A percentile compares a stretch with the other conserved stretches of the same genome.
These are phyloP conservation scores for Geranium brycei DNA, from an alignment of 345 rosid genomes.

Conservation along the genomic window DNA sequence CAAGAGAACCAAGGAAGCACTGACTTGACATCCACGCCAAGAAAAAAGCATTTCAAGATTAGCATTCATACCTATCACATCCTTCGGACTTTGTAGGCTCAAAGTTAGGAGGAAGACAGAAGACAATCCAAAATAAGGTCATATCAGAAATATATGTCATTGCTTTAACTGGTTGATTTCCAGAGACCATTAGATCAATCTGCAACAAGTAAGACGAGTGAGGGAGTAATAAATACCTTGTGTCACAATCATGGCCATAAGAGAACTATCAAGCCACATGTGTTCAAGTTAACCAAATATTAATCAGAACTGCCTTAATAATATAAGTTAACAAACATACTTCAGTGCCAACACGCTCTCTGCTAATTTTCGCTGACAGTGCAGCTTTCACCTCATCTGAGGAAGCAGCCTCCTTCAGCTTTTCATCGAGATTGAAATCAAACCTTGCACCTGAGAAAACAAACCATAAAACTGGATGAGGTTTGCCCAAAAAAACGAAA, in stretches of 20 bases:
- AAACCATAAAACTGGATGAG: neutral
- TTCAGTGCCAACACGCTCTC: slow-evolving; percentile 87
- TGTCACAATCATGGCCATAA: neutral
- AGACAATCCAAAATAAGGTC: slow-evolving; percentile 58
- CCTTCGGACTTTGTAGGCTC: slow-evolving; percentile 49
- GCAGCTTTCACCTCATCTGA: slow-evolving; percentile 65
- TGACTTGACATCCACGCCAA: too few relatives aligned
- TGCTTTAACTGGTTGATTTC: slow-evolving; percentile 75
- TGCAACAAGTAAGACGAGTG: slow-evolving; percentile 24
- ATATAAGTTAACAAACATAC: slow-evolving; percentile 27
- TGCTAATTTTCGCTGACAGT: slow-evolving; percentile 76
- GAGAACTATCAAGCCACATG: neutral
- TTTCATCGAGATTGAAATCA: slow-evolving; percentile 55
- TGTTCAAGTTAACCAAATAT: slow-evolving; percentile 2
- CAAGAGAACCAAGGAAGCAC: too few relatives aligned
- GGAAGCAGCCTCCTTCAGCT: slow-evolving; percentile 63
- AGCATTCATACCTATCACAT: slow-evolving; percentile 34
- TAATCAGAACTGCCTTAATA: slow-evolving; percentile 2
- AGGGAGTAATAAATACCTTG: slow-evolving; percentile 9
- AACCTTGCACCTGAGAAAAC: slow-evolving; percentile 67
- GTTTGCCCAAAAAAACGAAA: neutral
- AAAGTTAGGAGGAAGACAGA: slow-evolving; percentile 39
- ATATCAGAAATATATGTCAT: slow-evolving; percentile 38
- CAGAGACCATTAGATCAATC: slow-evolving; percentile 80
- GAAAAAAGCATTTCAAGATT: too few relatives aligned